phyloP scores from a whole-genome alignment of 1,284 basidiomycete species.

The Moniliella sp. region DNA sequence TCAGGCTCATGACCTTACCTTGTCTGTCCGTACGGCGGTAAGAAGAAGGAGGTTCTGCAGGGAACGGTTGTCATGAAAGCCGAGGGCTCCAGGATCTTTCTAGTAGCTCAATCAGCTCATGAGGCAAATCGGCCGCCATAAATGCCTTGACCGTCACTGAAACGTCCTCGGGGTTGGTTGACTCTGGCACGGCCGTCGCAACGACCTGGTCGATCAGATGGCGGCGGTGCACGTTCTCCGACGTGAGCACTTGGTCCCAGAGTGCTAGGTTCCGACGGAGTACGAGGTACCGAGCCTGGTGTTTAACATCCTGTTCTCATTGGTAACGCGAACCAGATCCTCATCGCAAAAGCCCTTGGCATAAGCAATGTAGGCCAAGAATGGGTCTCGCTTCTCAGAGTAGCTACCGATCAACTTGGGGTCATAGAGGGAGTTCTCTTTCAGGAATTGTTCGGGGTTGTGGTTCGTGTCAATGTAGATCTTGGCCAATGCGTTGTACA shows the following conservation, averaged over 20 bases:
- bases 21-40: constrained; percentile 89
- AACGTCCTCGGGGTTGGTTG: constrained; percentile 92
- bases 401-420: constrained; percentile 92
- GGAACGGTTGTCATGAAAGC: constrained; percentile 70
- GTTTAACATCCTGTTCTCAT: constrained; percentile 99
- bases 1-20: constrained; percentile 93
- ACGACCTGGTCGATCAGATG: constrained; percentile 76
- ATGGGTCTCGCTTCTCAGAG: constrained; percentile 95
- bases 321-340: constrained; percentile 86
- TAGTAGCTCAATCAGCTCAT: constrained; percentile 85
- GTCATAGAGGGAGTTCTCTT: constrained; percentile 95
- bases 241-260: constrained; percentile 79
- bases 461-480: constrained; percentile 96
- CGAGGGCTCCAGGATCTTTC: constrained; percentile 89
- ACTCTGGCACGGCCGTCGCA: constrained; percentile 73
- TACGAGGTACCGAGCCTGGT: constrained; percentile 91
- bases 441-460: constrained; percentile 89
- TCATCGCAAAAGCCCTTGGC: constrained; percentile 98
- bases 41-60: constrained; percentile 61
- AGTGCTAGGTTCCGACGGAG: constrained; percentile 85
- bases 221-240: constrained; percentile 76
- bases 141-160: constrained; percentile 97
- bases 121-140: constrained; percentile 83
- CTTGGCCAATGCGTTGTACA: constrained; percentile 94
- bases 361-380: constrained; percentile 95